Evolutionary conservation across 768 basidiomycete genomes (phyloP), one percentile per base, ranked within the genome.

Genomic region (Chalciporus piperatus): DNA sequence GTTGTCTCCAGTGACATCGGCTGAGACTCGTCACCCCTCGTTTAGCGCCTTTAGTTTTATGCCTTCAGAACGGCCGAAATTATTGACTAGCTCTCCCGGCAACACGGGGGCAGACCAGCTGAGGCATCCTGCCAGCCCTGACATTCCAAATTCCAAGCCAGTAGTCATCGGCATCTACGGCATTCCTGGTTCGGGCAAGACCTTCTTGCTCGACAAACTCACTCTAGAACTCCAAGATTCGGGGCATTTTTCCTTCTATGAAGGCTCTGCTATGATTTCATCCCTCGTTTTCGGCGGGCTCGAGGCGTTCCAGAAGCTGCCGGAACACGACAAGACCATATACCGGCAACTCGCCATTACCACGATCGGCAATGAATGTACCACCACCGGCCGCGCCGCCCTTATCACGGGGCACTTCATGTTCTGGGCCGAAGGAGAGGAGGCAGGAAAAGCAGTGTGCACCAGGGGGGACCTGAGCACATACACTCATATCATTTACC

Each of bases 351-450:
- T n/a, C n/a, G n/a, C n/a, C n/a, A n/a, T n/a, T n/a, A n/a, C n/a
- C n/a, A n/a, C n/a, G n/a, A n/a, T n/a, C n/a, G n/a, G n/a, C n/a
- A n/a, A n/a, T n/a, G n/a, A n/a, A n/a, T n/a, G n/a, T n/a, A n/a
- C n/a, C n/a, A n/a, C n/a, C n/a, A n/a, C n/a, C n/a, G n/a, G n/a
- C n/a, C n/a, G n/a, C n/a, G n/a, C n/a, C n/a, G n/a, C n/a, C n/a
- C n/a, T n/a, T n/a, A n/a, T n/a, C n/a, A n/a, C n/a, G n/a, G n/a
- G 53, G 50, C 53, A 54, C 44, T 54, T 54, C 53, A 54, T 54
- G 53, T 54, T 54, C 50, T 54, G 53, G 53, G 44, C 53, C 19
- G 43, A 54, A 52, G 53, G 53, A 27, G 53, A 54, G 53, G 50
- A 54, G 42, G 54, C 54, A 42, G 55, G 47, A 56, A 56, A 55